These are phyloP conservation scores for Gamsiella multidivaricata DNA, from an alignment of 192 early-diverging fungal species.

Conservation along the genomic window DNA sequence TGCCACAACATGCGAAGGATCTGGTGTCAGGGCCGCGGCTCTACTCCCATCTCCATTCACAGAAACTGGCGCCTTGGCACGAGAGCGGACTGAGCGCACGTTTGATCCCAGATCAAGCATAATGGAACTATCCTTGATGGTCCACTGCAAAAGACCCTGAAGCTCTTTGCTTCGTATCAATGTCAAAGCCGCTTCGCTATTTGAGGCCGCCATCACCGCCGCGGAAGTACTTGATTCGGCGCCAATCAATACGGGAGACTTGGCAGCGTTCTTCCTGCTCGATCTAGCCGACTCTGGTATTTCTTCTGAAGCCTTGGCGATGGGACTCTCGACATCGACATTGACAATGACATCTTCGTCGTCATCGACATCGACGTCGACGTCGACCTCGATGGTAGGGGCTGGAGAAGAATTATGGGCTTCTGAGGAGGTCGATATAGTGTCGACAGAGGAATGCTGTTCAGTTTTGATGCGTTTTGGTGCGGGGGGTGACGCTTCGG, in stretches of 20 bases:
- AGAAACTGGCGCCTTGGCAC: not conserved
- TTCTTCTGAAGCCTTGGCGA: too few species aligned
- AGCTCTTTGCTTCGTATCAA: conserved; percentile 10
- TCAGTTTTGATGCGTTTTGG: not conserved
- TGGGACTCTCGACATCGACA: too few species aligned
- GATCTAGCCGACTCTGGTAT: too few species aligned
- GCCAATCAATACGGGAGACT: too few species aligned
- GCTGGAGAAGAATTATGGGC: not conserved
- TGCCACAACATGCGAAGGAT: not conserved
- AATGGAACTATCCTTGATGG: conserved; percentile 9
- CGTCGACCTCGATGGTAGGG: not conserved
- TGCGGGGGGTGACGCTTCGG: not conserved
- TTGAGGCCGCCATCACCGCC: not conserved
- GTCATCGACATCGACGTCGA: not conserved
- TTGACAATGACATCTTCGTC: too few species aligned
- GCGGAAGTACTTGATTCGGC: not conserved
- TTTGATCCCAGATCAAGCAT: not conserved
- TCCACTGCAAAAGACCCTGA: conserved; percentile 8
- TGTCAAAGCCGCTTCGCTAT: not conserved
- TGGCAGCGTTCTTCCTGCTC: too few species aligned
- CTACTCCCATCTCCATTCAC: too few species aligned
- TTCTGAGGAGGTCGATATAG: too few species aligned
- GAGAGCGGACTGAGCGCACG: conserved; percentile 15
- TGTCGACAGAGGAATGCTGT: not conserved
- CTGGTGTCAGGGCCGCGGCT: too few species aligned